A percentile compares a stretch with the other conserved stretches of the same genome.
phyloP scores from a whole-genome alignment of 352 stramenopile genomes.

The Pythium rhizo-oryzae region DNA sequence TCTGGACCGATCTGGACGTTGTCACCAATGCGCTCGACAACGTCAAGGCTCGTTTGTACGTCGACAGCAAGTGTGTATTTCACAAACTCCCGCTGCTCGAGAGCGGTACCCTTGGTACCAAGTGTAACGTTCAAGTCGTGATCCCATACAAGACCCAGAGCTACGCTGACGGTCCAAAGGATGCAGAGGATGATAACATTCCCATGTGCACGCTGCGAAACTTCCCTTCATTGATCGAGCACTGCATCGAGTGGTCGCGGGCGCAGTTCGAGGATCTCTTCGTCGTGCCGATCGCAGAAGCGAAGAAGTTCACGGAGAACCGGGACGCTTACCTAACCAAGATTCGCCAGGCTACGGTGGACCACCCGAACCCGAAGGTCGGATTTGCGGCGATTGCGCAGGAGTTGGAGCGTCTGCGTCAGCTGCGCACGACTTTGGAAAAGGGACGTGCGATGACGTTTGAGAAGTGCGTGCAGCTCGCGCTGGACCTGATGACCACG shows the following conservation, averaged over 20 bases:
- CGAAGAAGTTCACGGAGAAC: conserved; percentile 86
- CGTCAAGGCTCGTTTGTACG: conserved; percentile 96
- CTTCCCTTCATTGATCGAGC: conserved; percentile 95
- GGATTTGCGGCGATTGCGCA: conserved; percentile 67
- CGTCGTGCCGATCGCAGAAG: conserved; percentile 77
- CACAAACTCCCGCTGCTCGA: conserved; percentile 97
- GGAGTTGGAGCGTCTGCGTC: conserved; percentile 70
- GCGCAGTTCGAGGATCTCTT: conserved; percentile 88
- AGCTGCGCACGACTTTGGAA: conserved; percentile 55
- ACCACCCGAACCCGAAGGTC: conserved; percentile 76
- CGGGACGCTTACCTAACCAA: conserved; percentile 76
- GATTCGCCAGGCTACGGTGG: conserved; percentile 65
- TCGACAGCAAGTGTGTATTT: conserved; percentile 99
- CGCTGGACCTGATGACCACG: conserved; percentile 76
- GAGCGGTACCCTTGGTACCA: conserved; percentile 98
- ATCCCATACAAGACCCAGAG: conserved; percentile 90
- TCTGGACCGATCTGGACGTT: conserved; percentile 88
- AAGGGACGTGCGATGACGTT: conserved; percentile 62
- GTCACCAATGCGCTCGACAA: conserved; percentile 99
- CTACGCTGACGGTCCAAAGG: conserved; percentile 95
- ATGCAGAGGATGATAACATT: conserved; percentile 98
- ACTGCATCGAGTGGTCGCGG: conserved; percentile 99
- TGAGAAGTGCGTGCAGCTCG: conserved; percentile 69
- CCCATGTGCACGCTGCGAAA: conserved; percentile 99
- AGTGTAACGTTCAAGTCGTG: conserved; percentile 96